Percentiles rank a stretch among this genome's conserved stretches.
These are phyloP conservation scores for Fraxinus nigra DNA, from an alignment of 305 asterid species.

Conservation along the genomic window DNA sequence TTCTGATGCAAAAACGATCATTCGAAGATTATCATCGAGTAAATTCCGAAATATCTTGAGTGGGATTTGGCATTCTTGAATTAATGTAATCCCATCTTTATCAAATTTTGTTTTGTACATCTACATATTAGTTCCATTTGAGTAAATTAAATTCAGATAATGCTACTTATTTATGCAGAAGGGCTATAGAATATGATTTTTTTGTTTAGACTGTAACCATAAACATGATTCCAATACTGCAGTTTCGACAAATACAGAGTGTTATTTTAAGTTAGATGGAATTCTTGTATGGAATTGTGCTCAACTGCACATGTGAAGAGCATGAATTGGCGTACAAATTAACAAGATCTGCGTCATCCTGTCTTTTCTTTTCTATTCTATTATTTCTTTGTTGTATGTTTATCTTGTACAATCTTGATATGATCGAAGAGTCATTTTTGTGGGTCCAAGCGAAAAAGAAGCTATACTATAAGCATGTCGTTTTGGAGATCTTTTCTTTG, in stretches of 20 bases:
- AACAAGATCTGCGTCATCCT: conserved; percentile 31
- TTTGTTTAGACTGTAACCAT: conserved; percentile 20
- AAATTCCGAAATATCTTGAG: conserved; percentile 57
- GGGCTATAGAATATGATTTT: conserved; percentile 1
- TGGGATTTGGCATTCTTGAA: conserved; percentile 78
- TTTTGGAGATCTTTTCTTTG: background rate
- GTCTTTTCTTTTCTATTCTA: conserved; percentile 23
- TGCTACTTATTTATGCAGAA: conserved; percentile 1
- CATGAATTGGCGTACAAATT: conserved; percentile 29
- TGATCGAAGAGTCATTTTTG: background rate
- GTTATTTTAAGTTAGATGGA: background rate
- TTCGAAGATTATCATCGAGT: conserved; percentile 54
- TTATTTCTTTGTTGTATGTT: conserved; percentile 9
- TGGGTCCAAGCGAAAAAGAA: background rate
- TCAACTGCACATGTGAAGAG: conserved; percentile 48
- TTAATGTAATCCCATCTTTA: conserved; percentile 7
- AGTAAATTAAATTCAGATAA: conserved; percentile 16
- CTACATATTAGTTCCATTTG: conserved; percentile 22
- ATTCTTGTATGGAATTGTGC: conserved; percentile 13
- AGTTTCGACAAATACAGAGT: background rate
- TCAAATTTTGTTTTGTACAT: conserved; percentile 28
- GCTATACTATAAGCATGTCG: background rate
- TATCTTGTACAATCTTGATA: background rate
- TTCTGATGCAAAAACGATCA: conserved; percentile 80
- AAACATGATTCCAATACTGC: conserved; percentile 9